phyloP scores from a whole-genome alignment of 768 basidiomycete species.

The Leccinum fibrillosum region DNA sequence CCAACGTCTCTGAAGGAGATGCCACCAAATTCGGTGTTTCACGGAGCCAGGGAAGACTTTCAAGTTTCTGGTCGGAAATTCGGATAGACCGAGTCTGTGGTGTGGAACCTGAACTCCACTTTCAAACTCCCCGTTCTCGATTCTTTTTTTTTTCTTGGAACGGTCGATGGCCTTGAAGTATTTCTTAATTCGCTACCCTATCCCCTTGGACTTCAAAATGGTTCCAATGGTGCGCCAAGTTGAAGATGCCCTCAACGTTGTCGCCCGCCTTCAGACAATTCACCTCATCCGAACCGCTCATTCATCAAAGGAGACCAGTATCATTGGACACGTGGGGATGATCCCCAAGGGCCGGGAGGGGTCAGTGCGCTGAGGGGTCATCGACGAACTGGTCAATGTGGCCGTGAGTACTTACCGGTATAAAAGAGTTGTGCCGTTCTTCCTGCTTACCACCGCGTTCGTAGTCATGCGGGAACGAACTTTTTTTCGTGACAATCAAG shows the following conservation, averaged over 20 bases:
- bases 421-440: background rate
- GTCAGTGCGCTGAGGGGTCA: background rate
- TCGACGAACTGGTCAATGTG: background rate
- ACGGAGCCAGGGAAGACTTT: too few relatives aligned
- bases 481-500: background rate
- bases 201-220: background rate
- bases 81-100: background rate
- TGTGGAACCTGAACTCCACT: background rate
- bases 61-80: background rate
- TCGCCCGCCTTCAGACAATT: background rate
- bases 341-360: background rate
- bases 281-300: background rate
- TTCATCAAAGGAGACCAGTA: background rate
- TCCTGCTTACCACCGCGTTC: background rate
- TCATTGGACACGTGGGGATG: background rate
- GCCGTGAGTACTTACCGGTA: background rate
- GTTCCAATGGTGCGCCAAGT: background rate
- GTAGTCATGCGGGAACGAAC: background rate
- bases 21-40: background rate
- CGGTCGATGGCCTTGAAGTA: background rate
- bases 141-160: background rate
- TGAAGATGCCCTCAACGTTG: background rate
- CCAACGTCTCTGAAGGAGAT: background rate
- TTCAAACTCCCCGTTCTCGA: background rate
- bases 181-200: background rate